Conservation (phyloP, 108 stramenopile genomes). For the Poteriospumella lacustris region DNA sequence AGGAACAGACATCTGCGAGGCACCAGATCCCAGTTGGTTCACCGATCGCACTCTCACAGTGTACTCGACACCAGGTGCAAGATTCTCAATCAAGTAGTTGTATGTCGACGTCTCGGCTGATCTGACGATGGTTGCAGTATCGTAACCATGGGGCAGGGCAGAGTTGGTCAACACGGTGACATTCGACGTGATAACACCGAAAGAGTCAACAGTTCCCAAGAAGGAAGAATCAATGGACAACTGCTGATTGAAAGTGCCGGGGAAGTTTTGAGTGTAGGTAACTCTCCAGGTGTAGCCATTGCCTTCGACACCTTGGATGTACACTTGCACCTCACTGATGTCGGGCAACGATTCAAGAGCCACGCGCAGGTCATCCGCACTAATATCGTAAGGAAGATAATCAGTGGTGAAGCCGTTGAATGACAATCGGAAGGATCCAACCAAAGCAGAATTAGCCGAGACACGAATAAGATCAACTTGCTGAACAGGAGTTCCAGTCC, state of each 20-base stretch:
- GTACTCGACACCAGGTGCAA: constrained; percentile 57
- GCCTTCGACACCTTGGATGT: constrained; percentile 25
- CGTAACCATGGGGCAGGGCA: constrained; percentile 43
- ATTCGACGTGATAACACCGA: not conserved
- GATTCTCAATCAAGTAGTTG: constrained; percentile 36
- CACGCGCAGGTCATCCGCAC: constrained; percentile 40
- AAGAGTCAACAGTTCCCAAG: not conserved
- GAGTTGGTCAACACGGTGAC: not conserved
- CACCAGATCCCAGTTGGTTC: constrained; percentile 56
- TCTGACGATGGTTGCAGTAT: constrained; percentile 13
- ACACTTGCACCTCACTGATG: constrained; percentile 57
- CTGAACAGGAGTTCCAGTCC: constrained; percentile 41
- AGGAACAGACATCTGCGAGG: constrained; percentile 58
- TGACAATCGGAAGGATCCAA: constrained; percentile 47
- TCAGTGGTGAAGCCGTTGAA: constrained; percentile 48
- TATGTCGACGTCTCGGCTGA: not conserved
- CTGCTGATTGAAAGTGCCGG: constrained; percentile 21
- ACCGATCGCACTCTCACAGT: constrained; percentile 56
- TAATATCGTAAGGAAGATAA: constrained; percentile 33
- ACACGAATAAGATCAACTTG: constrained; percentile 55
- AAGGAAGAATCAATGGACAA: not conserved
- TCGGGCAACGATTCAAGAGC: constrained; percentile 48
- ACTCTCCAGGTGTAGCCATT: constrained; percentile 60
- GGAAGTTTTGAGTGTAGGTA: constrained; percentile 60
- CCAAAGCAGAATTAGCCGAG: constrained; percentile 23